phyloP scores from a whole-genome alignment of 108 stramenopile genomes.

The Fistulifera pelliculosa region DNA sequence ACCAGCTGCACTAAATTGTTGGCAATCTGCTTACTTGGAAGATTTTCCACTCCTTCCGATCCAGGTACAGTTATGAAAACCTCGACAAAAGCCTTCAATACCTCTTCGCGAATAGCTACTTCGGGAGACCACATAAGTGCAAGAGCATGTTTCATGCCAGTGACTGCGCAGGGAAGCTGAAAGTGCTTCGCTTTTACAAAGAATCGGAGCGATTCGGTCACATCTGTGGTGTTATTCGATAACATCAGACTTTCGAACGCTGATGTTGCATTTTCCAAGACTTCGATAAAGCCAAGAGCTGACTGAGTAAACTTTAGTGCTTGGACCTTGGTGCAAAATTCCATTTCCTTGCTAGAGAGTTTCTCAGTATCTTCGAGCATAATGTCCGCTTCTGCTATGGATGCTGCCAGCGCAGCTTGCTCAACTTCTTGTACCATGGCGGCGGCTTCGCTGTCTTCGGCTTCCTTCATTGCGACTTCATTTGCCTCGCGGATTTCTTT shows the following conservation, averaged over 20 bases:
- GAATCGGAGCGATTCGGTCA: slow-evolving; percentile 84
- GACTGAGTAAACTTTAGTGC: slow-evolving; percentile 72
- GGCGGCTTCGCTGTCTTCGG: slow-evolving; percentile 3
- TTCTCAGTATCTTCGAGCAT: slow-evolving; percentile 22
- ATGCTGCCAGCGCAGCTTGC: slow-evolving; percentile 54
- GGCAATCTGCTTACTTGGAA: slow-evolving; percentile 71
- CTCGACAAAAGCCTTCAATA: slow-evolving; percentile 83
- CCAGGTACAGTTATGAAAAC: slow-evolving; percentile 85
- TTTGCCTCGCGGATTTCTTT: slow-evolving; percentile 48
- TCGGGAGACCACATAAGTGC: slow-evolving; percentile 91
- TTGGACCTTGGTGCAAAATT: slow-evolving; percentile 50
- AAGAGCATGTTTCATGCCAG: slow-evolving; percentile 86
- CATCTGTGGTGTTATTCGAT: slow-evolving; percentile 77
- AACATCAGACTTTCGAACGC: slow-evolving; percentile 73
- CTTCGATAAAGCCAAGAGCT: slow-evolving; percentile 69
- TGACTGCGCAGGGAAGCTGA: slow-evolving; percentile 83
- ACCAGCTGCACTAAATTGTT: slow-evolving; percentile 78
- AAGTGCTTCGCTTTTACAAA: slow-evolving; percentile 89
- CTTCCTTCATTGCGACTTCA: slow-evolving; percentile 39
- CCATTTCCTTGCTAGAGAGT: slow-evolving; percentile 32
- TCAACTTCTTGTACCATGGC: slow-evolving; percentile 39
- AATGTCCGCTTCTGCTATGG: slow-evolving; percentile 47
- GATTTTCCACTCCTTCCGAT: slow-evolving; percentile 61
- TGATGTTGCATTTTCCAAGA: slow-evolving; percentile 67
- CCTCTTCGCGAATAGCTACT: slow-evolving; percentile 75